A percentile compares a stretch with the other conserved stretches of the same genome.
Evolutionary conservation across 345 rosid genomes (phyloP).

Genomic region (Brassica cretica): DNA sequence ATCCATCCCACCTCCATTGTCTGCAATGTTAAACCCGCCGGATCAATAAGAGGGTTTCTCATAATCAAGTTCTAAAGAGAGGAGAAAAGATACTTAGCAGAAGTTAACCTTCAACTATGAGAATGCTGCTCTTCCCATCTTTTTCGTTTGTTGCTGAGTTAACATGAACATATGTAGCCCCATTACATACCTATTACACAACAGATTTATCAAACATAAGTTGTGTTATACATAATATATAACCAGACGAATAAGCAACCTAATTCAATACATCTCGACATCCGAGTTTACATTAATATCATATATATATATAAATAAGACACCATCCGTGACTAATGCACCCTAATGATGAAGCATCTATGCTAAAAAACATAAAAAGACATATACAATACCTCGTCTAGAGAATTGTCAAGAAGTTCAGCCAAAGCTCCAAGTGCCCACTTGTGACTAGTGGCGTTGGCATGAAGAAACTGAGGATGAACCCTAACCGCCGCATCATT

Average conservation of each 20-base stretch:
- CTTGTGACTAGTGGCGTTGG: constrained; percentile 89
- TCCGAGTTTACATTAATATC: not conserved
- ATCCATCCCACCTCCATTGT: constrained; percentile 82
- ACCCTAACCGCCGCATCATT: constrained; percentile 71
- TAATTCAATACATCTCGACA: not conserved
- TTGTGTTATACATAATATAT: constrained; percentile 26
- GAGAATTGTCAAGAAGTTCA: constrained; percentile 77
- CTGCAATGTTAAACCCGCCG: constrained; percentile 38
- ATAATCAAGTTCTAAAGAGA: not conserved
- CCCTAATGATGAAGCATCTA: not conserved
- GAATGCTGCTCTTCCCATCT: constrained; percentile 36
- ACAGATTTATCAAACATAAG: not conserved
- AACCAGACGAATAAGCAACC: not conserved
- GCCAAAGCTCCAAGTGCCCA: constrained; percentile 98
- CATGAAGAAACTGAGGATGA: constrained; percentile 89
- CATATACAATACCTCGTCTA: constrained; percentile 71
- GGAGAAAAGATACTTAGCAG: not conserved
- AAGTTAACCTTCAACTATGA: constrained; percentile 30
- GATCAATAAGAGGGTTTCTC: not conserved
- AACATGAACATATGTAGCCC: constrained; percentile 58
- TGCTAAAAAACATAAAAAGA: not conserved
- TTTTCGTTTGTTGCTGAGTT: constrained; percentile 48
- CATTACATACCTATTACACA: constrained; percentile 43
- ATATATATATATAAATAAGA: not conserved
- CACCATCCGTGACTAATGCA: not conserved